phyloP scores from a whole-genome alignment of 176 grass and related monocot genomes.

The Bonia amplexicaulis region DNA sequence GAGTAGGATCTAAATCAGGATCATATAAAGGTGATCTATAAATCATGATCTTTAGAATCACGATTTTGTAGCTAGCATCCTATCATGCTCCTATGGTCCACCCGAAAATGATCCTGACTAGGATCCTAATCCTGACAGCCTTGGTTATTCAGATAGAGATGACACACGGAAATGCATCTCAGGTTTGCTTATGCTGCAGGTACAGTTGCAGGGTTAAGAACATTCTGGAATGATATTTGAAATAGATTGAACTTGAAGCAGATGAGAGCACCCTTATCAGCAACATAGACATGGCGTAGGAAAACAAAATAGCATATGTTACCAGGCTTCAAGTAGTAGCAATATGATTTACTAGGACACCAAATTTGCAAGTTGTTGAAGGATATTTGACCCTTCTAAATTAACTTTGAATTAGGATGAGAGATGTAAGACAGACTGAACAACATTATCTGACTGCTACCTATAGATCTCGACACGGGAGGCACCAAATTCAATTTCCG shows the following conservation, averaged over 20 bases:
- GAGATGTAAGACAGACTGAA: background rate
- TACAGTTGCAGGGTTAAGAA: constrained; percentile 8
- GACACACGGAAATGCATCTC: background rate
- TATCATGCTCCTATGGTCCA: background rate
- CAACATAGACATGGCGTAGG: background rate
- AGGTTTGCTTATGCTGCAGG: background rate
- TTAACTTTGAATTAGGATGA: background rate
- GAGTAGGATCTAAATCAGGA: background rate
- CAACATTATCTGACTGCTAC: constrained; percentile 39
- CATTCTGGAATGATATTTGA: background rate
- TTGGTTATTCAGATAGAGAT: constrained; percentile 6
- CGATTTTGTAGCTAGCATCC: background rate
- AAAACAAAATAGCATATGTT: constrained; percentile 11
- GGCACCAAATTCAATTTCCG: constrained; percentile 77
- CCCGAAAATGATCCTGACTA: background rate
- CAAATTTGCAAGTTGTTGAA: constrained; percentile 3
- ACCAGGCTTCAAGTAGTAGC: constrained; percentile 21
- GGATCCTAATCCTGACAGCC: background rate
- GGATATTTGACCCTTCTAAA: background rate
- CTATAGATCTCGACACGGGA: constrained; percentile 88
- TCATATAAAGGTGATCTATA: background rate
- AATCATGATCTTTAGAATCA: background rate
- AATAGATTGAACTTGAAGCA: background rate
- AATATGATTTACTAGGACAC: constrained; percentile 13
- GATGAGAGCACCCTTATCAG: background rate